Evolutionary conservation across 2,329 filamentous ascomycete species (phyloP), one percentile per base, ranked within the genome.

Genomic region (Moelleriella libera): DNA sequence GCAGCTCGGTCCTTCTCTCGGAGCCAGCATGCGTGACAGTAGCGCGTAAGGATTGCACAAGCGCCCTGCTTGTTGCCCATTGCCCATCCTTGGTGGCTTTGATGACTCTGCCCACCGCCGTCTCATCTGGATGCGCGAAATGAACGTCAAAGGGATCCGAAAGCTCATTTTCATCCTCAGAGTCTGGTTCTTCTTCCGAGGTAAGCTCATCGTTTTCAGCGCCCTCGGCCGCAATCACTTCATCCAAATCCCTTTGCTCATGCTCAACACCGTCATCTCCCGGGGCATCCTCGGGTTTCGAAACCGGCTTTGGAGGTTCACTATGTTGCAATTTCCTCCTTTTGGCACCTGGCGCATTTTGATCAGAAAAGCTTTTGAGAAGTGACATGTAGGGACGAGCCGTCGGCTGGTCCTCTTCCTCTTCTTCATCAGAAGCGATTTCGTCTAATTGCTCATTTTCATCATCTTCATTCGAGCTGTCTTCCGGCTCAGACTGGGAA

Each of bases 111-210:
- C 72, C 66, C 6, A 88, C 65, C 41, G 74, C 64, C 5, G 73
- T 70, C 45, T 84, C 76, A 43, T 89, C 75, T 0, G 81, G 78
- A 41, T 72, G 72, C 34, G 79, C 77, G 60, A 94, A 94, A 64
- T 96, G 90, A 6, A 70, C 66, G 52, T 92, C 84, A 58, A 94
- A 96, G 0, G 87, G 83, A 61, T 94, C 85, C 2, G 63, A 66
- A 30, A 68, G 61, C 52, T 78, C 70, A 44, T 74, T 70, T 11
- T 75, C 70, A 42, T 76, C 74, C 45, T 71, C 69, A 21, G 72
- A 72, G 8, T 68, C 53, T n/a, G 51, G 43, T 30, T 58, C 50
- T 5, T 62, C 61, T 12, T 61, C 60, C 3, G 48, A 28, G 5
- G 46, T 51, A 5, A 46, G 41, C 8, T 47, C 49, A 5, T 50